Evolutionary conservation across 495 filamentous ascomycete species (phyloP).

Genomic region (Penicillium ochrochloron): DNA sequence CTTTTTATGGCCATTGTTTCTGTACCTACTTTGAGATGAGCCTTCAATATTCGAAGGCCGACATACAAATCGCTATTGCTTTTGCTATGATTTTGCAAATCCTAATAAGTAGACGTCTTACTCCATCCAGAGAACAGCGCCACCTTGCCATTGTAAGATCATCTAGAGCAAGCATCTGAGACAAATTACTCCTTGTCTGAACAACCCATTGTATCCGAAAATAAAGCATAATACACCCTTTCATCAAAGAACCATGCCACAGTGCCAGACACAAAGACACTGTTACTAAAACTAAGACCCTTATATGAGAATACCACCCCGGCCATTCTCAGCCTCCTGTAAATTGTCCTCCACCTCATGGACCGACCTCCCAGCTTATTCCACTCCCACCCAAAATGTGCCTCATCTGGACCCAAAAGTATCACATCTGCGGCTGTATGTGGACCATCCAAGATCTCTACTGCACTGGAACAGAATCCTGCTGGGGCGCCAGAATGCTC

Average conservation of each 20-base stretch:
- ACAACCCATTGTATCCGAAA: not conserved
- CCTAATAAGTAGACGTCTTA: not conserved
- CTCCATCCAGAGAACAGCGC: not conserved
- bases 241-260: not conserved
- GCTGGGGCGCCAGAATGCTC: constrained; percentile 16
- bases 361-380: not conserved
- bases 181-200: not conserved
- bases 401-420: constrained; percentile 20
- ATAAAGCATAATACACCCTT: not conserved
- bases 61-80: not conserved
- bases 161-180: not conserved
- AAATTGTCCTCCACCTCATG: not conserved
- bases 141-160: not conserved
- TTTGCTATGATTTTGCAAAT: not conserved
- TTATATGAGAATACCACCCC: not conserved
- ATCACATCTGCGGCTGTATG: constrained; percentile 34
- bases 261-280: not conserved
- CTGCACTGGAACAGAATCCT: constrained; percentile 12
- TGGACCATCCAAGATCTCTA: constrained; percentile 6
- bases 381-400: constrained; percentile 19
- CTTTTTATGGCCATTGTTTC: no score
- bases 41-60: no score
- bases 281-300: not conserved
- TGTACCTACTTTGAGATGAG: no score
- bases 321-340: no score